Conservation (phyloP, 2,329 filamentous ascomycete species). For the Sclerotinia nivalis region DNA sequence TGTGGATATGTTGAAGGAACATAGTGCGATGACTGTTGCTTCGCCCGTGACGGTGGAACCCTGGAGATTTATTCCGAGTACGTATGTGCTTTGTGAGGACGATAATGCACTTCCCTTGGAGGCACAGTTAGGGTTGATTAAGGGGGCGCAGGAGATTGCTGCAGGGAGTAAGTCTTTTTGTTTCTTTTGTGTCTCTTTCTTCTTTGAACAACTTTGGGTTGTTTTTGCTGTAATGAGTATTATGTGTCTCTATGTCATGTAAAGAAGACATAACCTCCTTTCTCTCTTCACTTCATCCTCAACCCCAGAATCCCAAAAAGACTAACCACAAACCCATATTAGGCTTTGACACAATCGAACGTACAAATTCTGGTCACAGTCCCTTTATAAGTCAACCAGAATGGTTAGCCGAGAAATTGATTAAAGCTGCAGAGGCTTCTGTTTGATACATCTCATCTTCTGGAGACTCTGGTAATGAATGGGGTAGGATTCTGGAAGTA, state of each 20-base stretch:
- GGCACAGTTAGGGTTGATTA: slow-evolving; percentile 44
- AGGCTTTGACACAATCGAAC: slow-evolving; percentile 28
- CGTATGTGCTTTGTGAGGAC: slow-evolving; percentile 46
- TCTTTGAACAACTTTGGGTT: slow-evolving; percentile 27
- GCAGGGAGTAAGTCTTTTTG: neutral
- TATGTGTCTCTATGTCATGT: neutral
- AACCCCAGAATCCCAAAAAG: neutral
- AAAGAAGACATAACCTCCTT: neutral
- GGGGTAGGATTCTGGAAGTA: neutral
- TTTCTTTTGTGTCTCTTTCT: neutral
- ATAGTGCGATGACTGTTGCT: slow-evolving; percentile 37
- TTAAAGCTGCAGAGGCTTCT: slow-evolving; percentile 6
- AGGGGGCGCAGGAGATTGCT: slow-evolving; percentile 22
- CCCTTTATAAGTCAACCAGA: slow-evolving; percentile 34
- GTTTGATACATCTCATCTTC: neutral
- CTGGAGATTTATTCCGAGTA: slow-evolving; percentile 45
- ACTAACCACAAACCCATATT: neutral
- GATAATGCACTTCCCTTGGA: slow-evolving; percentile 44
- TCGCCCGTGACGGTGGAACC: slow-evolving; percentile 41
- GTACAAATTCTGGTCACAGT: slow-evolving; percentile 30
- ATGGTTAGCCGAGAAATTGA: slow-evolving; percentile 20
- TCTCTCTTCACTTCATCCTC: too few relatives aligned
- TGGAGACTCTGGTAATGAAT: neutral
- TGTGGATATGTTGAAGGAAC: slow-evolving; percentile 35
- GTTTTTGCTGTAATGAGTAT: neutral